Percentiles rank a stretch among this genome's conserved stretches.
Conservation (phyloP, 768 basidiomycete genomes). For the Lactifluus subvellereus region DNA sequence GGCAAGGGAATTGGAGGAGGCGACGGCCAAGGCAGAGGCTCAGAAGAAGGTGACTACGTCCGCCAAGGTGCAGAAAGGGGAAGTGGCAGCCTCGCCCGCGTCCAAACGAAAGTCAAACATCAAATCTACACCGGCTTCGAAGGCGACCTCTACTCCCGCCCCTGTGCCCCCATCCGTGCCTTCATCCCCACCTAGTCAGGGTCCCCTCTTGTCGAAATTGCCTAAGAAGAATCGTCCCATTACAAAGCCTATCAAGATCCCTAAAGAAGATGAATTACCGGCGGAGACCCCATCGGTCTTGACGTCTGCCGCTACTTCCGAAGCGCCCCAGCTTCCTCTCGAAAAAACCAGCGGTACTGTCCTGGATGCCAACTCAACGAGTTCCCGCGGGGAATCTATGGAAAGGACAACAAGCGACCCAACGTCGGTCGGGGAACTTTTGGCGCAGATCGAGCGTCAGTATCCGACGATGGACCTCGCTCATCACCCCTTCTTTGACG, state of each 20-base stretch:
- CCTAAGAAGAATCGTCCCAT: slow-evolving; percentile 76
- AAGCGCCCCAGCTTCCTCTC: slow-evolving; percentile 38
- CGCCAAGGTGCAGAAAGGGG: slow-evolving; percentile 20
- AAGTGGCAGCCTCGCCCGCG: slow-evolving; percentile 5
- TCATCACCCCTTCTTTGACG: slow-evolving; percentile 71
- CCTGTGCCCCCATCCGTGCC: slow-evolving; percentile 22
- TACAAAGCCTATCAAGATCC: slow-evolving; percentile 50
- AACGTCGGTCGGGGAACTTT: slow-evolving; percentile 54
- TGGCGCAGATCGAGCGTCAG: slow-evolving; percentile 59
- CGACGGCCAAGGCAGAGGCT: slow-evolving; percentile 21
- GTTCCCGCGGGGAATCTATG: slow-evolving; percentile 57
- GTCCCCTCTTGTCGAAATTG: slow-evolving; percentile 73
- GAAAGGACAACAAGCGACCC: slow-evolving; percentile 44
- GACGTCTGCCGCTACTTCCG: slow-evolving; percentile 44
- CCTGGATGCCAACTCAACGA: slow-evolving; percentile 45
- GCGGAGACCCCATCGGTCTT: slow-evolving; percentile 39
- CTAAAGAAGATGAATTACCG: slow-evolving; percentile 50
- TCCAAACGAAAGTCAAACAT: slow-evolving; percentile 25
- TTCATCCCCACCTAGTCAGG: slow-evolving; percentile 43
- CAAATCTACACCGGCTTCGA: slow-evolving; percentile 27
- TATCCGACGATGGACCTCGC: slow-evolving; percentile 60
- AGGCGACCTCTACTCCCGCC: slow-evolving; percentile 24
- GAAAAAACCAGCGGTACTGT: slow-evolving; percentile 30
- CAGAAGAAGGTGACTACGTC: slow-evolving; percentile 10
- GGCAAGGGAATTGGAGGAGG: slow-evolving; percentile 29